phyloP scores from a whole-genome alignment of 306 rosid species.

The Carpinus fangiana region DNA sequence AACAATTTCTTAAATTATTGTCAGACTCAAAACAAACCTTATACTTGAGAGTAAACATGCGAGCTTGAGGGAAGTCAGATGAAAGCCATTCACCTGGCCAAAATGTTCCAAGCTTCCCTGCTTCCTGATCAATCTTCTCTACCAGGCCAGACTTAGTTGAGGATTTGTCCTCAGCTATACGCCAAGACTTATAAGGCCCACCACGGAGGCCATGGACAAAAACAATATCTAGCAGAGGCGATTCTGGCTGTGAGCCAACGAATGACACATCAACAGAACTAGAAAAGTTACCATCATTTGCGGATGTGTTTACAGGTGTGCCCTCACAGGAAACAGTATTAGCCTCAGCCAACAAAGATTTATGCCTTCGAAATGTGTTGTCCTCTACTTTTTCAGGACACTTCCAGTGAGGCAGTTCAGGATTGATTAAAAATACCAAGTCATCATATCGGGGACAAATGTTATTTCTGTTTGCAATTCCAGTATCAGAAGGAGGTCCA shows the following conservation, averaged over 20 bases:
- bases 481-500: conserved; percentile 38
- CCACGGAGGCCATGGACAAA: conserved; percentile 96
- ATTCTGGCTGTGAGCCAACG: conserved; percentile 29
- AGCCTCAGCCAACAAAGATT: conserved; percentile 26
- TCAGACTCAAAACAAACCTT: conserved; percentile 59
- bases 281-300: conserved; percentile 38
- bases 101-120: conserved; percentile 93
- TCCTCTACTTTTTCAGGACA: conserved; percentile 44
- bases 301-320: conserved; percentile 25
- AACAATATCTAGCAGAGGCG: conserved; percentile 72
- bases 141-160: conserved; percentile 76
- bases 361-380: conserved; percentile 33
- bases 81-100: conserved; percentile 99
- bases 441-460: conserved; percentile 75
- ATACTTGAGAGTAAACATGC: conserved; percentile 81
- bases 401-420: conserved; percentile 89
- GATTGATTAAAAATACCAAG: conserved; percentile 74
- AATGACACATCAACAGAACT: conserved; percentile 41
- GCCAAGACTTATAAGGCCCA: conserved; percentile 93
- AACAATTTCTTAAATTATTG: conserved; percentile 15
- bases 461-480: conserved; percentile 39
- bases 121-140: conserved; percentile 96
- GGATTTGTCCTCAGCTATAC: conserved; percentile 87
- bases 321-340: conserved; percentile 38
- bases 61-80: conserved; percentile 80